These are phyloP conservation scores for Gracilaria gracilis DNA, from an alignment of 23 red algal genomes.

Conservation along the genomic window DNA sequence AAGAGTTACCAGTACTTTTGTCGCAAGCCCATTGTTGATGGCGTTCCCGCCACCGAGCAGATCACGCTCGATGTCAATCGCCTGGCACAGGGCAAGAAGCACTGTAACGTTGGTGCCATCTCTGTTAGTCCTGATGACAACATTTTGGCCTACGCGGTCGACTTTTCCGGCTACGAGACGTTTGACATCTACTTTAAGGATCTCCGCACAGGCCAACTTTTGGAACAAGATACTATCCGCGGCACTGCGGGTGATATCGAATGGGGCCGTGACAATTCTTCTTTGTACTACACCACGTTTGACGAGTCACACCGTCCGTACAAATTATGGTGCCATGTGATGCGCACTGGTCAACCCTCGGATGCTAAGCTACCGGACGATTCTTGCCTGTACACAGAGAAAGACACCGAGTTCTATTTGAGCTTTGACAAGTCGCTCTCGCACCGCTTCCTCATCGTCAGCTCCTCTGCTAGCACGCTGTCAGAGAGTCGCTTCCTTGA, in stretches of 20 bases:
- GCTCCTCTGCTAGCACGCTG: constrained; percentile 57
- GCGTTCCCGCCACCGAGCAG: constrained; percentile 55
- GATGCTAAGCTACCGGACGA: constrained; percentile 38
- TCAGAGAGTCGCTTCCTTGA: constrained; percentile 79
- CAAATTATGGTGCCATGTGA: constrained; percentile 75
- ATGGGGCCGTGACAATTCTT: constrained; percentile 72
- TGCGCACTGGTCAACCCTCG: constrained; percentile 8
- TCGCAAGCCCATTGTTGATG: constrained; percentile 48
- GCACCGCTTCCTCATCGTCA: constrained; percentile 72
- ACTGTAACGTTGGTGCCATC: constrained; percentile 55
- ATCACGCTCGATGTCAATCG: constrained; percentile 77
- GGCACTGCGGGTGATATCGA: constrained; percentile 71
- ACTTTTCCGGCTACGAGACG: constrained; percentile 81
- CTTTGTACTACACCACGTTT: constrained; percentile 74
- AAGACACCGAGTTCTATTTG: constrained; percentile 65
- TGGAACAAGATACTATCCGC: constrained; percentile 45
- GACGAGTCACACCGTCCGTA: constrained; percentile 80
- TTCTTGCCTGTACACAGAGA: constrained; percentile 70
- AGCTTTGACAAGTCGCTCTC: constrained; percentile 58
- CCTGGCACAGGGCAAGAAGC: constrained; percentile 68
- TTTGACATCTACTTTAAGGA: constrained; percentile 74
- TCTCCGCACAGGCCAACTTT: constrained; percentile 52
- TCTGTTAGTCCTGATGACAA: constrained; percentile 65
- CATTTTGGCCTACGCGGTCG: constrained; percentile 74
- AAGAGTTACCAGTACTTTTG: constrained; percentile 74